Percentiles rank a stretch among this genome's conserved stretches.
Evolutionary conservation across 2,329 filamentous ascomycete species (phyloP).

Genomic region (Cercospora nicotianae): DNA sequence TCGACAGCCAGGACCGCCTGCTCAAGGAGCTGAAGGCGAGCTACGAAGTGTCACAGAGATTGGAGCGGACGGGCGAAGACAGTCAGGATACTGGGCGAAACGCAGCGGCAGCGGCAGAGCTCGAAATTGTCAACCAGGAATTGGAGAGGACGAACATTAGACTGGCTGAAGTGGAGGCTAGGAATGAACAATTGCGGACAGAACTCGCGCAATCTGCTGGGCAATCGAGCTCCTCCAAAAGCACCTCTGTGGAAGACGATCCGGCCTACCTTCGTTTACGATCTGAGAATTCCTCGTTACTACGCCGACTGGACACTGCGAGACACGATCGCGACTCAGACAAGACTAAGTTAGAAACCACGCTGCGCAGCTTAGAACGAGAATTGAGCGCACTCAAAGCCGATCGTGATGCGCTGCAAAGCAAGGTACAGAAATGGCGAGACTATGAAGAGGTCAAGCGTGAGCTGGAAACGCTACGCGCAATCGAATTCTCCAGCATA

Average conservation of each 20-base stretch:
- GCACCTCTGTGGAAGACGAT: slow-evolving; percentile 76
- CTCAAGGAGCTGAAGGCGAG: slow-evolving; percentile 94
- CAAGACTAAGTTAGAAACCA: slow-evolving; percentile 73
- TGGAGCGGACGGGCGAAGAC: slow-evolving; percentile 70
- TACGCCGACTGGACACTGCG: slow-evolving; percentile 81
- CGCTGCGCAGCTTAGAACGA: slow-evolving; percentile 75
- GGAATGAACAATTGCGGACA: slow-evolving; percentile 88
- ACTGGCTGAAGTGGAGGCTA: slow-evolving; percentile 84
- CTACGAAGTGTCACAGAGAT: slow-evolving; percentile 90
- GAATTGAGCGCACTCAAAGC: slow-evolving; percentile 72
- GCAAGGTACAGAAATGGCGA: slow-evolving; percentile 81
- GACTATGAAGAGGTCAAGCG: slow-evolving; percentile 97
- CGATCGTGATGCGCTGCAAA: slow-evolving; percentile 76
- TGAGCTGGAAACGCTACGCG: slow-evolving; percentile 90
- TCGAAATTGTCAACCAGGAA: slow-evolving; percentile 91
- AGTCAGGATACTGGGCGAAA: slow-evolving; percentile 56
- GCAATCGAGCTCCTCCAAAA: slow-evolving; percentile 61
- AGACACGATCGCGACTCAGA: slow-evolving; percentile 81
- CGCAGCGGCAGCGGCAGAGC: slow-evolving; percentile 78
- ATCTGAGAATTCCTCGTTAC: slow-evolving; percentile 88
- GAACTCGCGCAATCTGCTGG: slow-evolving; percentile 89
- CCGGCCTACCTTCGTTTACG: slow-evolving; percentile 82
- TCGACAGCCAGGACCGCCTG: slow-evolving; percentile 88
- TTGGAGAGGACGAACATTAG: slow-evolving; percentile 84
- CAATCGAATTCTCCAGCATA: slow-evolving; percentile 92